A percentile compares a stretch with the other conserved stretches of the same genome.
Evolutionary conservation across 2,329 filamentous ascomycete species (phyloP).

Genomic region (Fusarium concolor): DNA sequence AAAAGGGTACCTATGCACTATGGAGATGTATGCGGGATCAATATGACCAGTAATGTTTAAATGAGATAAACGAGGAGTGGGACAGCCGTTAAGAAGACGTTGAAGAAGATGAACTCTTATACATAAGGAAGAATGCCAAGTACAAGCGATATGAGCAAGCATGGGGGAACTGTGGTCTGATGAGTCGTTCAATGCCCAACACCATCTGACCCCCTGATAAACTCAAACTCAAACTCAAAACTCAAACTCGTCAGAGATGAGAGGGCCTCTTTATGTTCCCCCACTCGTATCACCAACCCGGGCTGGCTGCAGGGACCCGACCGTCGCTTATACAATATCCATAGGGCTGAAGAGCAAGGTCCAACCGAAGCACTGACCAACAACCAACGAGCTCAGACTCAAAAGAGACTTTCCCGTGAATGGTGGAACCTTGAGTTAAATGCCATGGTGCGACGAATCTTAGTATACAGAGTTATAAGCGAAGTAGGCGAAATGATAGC

Average conservation of each 20-base stretch:
- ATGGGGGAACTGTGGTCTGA: not conserved
- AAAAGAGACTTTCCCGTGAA: not conserved
- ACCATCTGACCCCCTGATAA: not conserved
- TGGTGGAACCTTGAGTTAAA: slow-evolving; percentile 7
- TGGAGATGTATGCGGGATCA: not conserved
- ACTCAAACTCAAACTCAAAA: not conserved
- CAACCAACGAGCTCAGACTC: not conserved
- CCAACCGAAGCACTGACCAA: not conserved
- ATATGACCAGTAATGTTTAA: not conserved
- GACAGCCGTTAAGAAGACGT: not conserved
- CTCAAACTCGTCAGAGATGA: not conserved
- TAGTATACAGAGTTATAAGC: not conserved
- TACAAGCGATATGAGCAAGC: not conserved
- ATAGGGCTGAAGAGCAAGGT: slow-evolving; percentile 25
- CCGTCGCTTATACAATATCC: slow-evolving; percentile 3
- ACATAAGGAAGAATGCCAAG: not conserved
- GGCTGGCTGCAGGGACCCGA: not conserved
- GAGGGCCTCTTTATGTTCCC: slow-evolving; percentile 29
- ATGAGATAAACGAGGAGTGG: not conserved
- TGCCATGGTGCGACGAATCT: slow-evolving; percentile 6
- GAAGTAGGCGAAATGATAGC: not conserved
- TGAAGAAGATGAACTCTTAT: not conserved
- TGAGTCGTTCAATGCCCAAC: not conserved
- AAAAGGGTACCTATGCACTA: not conserved
- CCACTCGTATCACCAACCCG: slow-evolving; percentile 16